phyloP scores from a whole-genome alignment of 2,329 filamentous ascomycete genomes.

The Zasmidium angulare region DNA sequence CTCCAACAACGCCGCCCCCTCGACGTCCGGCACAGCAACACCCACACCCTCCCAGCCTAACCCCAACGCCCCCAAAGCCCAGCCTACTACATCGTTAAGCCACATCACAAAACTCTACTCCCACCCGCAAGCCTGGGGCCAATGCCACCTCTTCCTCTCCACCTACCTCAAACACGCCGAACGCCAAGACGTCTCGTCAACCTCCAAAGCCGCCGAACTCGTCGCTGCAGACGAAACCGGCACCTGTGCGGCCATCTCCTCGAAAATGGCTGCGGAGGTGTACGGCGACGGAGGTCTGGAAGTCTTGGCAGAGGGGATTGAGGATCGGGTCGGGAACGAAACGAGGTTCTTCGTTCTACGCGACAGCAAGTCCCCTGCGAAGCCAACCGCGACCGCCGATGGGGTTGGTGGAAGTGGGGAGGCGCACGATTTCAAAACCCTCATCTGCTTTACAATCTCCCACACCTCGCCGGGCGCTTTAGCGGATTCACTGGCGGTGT shows the following conservation, averaged over 20 bases:
- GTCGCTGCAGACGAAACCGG: constrained; percentile 56
- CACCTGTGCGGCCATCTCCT: constrained; percentile 74
- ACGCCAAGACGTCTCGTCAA: constrained; percentile 79
- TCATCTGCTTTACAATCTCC: constrained; percentile 80
- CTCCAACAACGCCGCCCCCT: constrained; percentile 4
- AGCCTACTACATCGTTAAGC: constrained; percentile 48
- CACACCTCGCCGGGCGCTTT: constrained; percentile 71
- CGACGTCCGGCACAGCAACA: constrained; percentile 37
- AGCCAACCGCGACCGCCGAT: neutral
- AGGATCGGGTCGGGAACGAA: constrained; percentile 74
- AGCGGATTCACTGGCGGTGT: constrained; percentile 76
- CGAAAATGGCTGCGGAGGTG: constrained; percentile 67
- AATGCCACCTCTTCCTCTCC: constrained; percentile 76
- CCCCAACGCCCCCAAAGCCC: constrained; percentile 47
- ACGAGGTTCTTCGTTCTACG: constrained; percentile 74
- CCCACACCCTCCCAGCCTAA: constrained; percentile 44
- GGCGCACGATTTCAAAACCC: constrained; percentile 57
- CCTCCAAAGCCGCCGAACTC: constrained; percentile 79
- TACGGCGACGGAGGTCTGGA: constrained; percentile 69
- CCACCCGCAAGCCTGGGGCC: constrained; percentile 93
- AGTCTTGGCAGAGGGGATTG: constrained; percentile 67
- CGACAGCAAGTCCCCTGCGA: constrained; percentile 53
- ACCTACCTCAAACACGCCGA: constrained; percentile 71
- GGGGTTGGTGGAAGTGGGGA: constrained; percentile 8
- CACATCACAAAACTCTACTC: constrained; percentile 79